phyloP scores from a whole-genome alignment of 2,329 filamentous ascomycete species.

The Epichloe glyceriae region DNA sequence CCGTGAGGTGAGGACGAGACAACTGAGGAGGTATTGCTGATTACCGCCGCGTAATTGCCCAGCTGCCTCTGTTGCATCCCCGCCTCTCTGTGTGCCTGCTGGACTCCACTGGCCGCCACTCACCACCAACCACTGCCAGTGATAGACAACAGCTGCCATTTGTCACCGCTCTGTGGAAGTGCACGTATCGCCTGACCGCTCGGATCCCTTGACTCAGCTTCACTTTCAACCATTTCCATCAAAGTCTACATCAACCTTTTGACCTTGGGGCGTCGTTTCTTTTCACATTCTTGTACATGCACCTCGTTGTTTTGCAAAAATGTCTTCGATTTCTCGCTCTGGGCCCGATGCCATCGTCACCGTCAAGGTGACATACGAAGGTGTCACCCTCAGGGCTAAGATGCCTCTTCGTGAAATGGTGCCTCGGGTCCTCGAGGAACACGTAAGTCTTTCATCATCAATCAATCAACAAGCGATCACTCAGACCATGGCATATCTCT shows the following conservation, averaged over 20 bases:
- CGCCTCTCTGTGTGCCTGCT: neutral
- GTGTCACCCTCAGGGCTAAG: constrained; percentile 71
- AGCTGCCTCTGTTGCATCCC: neutral
- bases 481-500: neutral
- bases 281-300: neutral
- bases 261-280: neutral
- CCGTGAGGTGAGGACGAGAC: neutral
- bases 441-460: constrained; percentile 48
- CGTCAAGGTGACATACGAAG: constrained; percentile 72
- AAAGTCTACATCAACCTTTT: neutral
- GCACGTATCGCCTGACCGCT: neutral
- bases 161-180: constrained; percentile 3
- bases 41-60: neutral
- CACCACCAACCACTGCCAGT: neutral
- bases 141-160: neutral
- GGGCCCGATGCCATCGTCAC: constrained; percentile 42
- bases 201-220: neutral
- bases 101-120: neutral
- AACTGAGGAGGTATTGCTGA: neutral
- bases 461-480: neutral
- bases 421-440: constrained; percentile 59
- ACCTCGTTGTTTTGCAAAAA: constrained; percentile 5
- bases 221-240: neutral
- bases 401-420: constrained; percentile 76
- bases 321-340: constrained; percentile 14